Percentiles rank a stretch among this genome's conserved stretches.
Evolutionary conservation across 192 early-diverging fungal species (phyloP).

Genomic region (Entomortierella beljakovae): DNA sequence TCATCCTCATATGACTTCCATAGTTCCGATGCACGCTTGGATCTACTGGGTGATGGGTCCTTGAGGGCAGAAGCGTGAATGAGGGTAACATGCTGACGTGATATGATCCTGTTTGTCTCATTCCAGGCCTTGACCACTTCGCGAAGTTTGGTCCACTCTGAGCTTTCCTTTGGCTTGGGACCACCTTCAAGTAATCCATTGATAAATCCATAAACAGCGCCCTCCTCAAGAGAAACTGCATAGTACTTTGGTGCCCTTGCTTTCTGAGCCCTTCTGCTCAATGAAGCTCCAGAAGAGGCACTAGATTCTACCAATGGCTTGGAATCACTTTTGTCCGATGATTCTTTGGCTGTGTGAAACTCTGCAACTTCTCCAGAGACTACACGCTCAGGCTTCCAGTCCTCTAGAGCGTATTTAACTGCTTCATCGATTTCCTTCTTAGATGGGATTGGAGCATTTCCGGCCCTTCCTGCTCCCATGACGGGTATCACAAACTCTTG

Average conservation of each 20-base stretch:
- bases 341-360: constrained; percentile 9
- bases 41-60: constrained; percentile 35
- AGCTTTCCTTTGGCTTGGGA: neutral
- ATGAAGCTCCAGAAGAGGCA: neutral
- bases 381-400: constrained; percentile 43
- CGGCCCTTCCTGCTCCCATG: constrained; percentile 36
- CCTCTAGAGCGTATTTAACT: constrained; percentile 55
- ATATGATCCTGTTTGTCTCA: constrained; percentile 24
- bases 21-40: constrained; percentile 32
- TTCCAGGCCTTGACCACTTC: constrained; percentile 25
- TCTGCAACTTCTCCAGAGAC: constrained; percentile 27
- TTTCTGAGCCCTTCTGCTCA: neutral
- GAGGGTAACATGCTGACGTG: constrained; percentile 64
- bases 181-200: constrained; percentile 39
- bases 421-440: constrained; percentile 66
- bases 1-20: constrained; percentile 31
- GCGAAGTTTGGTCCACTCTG: constrained; percentile 28
- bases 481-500: constrained; percentile 55
- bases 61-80: constrained; percentile 51
- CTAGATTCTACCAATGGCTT: neutral
- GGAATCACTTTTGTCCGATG: neutral
- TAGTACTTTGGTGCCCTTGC: constrained; percentile 37
- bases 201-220: constrained; percentile 30
- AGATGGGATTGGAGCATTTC: constrained; percentile 57
- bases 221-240: constrained; percentile 10